Base-by-base conservation (phyloP, 306 rosid genomes). In the Ormosia semicastrata region DNA sequence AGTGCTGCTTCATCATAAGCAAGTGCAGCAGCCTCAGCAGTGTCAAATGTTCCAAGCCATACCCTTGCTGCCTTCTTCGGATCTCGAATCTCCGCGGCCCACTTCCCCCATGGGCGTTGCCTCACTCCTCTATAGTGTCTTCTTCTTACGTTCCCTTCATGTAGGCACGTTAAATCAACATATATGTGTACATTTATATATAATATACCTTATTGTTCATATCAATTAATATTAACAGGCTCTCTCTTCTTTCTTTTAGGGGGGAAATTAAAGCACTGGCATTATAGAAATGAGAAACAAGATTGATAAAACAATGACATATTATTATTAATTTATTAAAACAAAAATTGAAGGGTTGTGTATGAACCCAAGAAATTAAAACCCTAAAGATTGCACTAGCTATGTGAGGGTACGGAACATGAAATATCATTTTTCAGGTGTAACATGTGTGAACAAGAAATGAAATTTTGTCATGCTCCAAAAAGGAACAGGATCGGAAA, bases 51-150 rank as follows among this genome's bases (percentile, higher is more conserved):
- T 40, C 98, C 98, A 2, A 94, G 93, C 98, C 98, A 94, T 9
- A 94, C 95, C 47, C 98, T 75, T 0, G 93, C 92, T 9, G 98
- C 97, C 44, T 87, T 94, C 66, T 85, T 80, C 3, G 98, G 98
- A 77, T 94, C 96, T 0, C 98, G 93, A 79, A 94, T 94, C 87
- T 94, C 98, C 2, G 98, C 94, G 0, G 98, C 98, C 97, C 97
- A 94, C 7, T 92, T 94, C 0, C 98, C 98, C 97, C 97, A 92
- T 29, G 97, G 97, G n/a, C 98, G 79, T 50, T 91, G 97, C 78
- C 98, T 88, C 36, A 94, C 98, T 63, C 98, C 98, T 87, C 98
- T 91, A 40, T 94, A 94, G 84, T 92, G 94, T 67, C 92, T 89
- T 72, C 83, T 89, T 81, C 87, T 81, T 37, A 41, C 46, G 59